Evolutionary conservation across 441 rosid species (phyloP), one percentile per base, ranked within the genome.

Genomic region (Euphorbia schlechtendalii): DNA sequence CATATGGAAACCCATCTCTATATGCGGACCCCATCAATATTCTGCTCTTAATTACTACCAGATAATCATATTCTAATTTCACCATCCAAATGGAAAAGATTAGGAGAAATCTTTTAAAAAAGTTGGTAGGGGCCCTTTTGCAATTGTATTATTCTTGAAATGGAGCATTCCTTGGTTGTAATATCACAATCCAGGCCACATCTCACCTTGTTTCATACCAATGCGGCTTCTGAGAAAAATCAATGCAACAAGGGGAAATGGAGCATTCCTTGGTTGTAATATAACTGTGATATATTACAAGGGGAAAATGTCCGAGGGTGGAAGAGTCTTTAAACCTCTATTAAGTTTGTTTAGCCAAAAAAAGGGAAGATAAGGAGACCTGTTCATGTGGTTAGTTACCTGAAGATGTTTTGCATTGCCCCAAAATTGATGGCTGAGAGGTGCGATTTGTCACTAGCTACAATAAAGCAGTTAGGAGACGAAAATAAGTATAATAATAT

Each of bases 401-500:
- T 66, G 32, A 57, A 46, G n/a, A 57, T 52, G 69, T 63, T 57
- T 66, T 34, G 49, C 13, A 45, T n/a, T n/a, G n/a, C 55, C 61
- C 69, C 40, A 45, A 17, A n/a, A 36, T 4, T 13, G n/a, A 41
- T 5, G 54, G 13, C 27, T 13, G 51, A 21, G 56, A 3, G 18
- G 4, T 21, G 32, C 56, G 21, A 34, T 8, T 21, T 58, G 58
- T 34, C 17, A 21, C 3, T 21, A 63, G 48, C 54, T 43, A 22
- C 2, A 43, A 43, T 10, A 56, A 57, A 46, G 64, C 36, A 21
- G 49, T 15, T 14, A 20, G 22, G 58, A 17, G 64, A 24, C 52
- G 22, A 59, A n/a, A 59, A 9, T 22, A 4, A 6, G 41, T 40
- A 12, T 40, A 12, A 48, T n/a, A 22, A 20, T 21, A 21, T 27